These are phyloP conservation scores for Lophiotrema nucula DNA, from an alignment of 495 filamentous ascomycete species.

Conservation along the genomic window DNA sequence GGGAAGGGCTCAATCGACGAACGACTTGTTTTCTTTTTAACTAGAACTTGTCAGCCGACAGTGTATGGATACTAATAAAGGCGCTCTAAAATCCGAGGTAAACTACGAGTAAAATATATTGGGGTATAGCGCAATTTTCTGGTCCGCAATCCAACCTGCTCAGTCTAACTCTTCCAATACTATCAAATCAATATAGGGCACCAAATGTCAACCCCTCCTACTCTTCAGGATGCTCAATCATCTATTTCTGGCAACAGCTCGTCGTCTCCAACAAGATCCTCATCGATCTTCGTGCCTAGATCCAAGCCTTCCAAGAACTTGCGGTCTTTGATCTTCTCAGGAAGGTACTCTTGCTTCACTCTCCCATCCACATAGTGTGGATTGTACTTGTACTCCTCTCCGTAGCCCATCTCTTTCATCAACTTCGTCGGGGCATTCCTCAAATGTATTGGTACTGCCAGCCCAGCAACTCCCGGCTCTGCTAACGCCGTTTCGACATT, in stretches of 20 bases:
- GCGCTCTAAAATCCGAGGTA: too few relatives aligned
- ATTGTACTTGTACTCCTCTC: slow-evolving; percentile 94
- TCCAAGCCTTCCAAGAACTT: slow-evolving; percentile 80
- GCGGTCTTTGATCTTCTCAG: slow-evolving; percentile 64
- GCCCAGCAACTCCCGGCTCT: slow-evolving; percentile 74
- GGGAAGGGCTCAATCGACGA: too few relatives aligned
- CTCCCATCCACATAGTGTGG: slow-evolving; percentile 82
- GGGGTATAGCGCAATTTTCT: not conserved
- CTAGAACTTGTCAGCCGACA: too few relatives aligned
- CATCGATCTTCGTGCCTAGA: slow-evolving; percentile 75
- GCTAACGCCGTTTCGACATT: slow-evolving; percentile 70
- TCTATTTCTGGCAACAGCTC: slow-evolving; percentile 9
- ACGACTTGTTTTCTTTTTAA: too few relatives aligned
- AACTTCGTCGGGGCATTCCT: slow-evolving; percentile 86
- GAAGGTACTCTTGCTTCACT: slow-evolving; percentile 87
- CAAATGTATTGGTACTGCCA: slow-evolving; percentile 83
- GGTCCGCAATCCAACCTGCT: not conserved
- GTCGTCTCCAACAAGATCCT: slow-evolving; percentile 46
- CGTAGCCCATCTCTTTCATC: slow-evolving; percentile 91
- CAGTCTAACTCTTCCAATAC: not conserved
- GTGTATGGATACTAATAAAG: too few relatives aligned
- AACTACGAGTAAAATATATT: too few relatives aligned
- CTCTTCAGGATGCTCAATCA: slow-evolving; percentile 1
- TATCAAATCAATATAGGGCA: not conserved
- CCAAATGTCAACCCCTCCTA: too few relatives aligned